These are phyloP conservation scores for Aspergillus sp. DNA, from an alignment of 2,329 filamentous ascomycete species.

Conservation along the genomic window DNA sequence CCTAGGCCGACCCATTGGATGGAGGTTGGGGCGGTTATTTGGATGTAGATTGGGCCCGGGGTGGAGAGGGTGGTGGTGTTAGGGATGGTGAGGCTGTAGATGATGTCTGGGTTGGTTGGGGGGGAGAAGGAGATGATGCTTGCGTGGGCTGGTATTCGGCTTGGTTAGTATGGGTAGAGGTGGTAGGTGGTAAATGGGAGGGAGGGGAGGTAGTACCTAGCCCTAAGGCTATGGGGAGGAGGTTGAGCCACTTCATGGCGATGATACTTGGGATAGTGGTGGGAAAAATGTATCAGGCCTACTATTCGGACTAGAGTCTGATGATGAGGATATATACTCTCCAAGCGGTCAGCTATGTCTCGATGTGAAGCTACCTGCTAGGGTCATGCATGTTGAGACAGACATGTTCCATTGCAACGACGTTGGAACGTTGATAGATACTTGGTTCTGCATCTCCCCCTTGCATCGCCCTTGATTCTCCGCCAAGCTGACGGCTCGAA, in stretches of 20 bases:
- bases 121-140: conserved; percentile 23
- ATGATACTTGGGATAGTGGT: background rate
- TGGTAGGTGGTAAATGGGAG: background rate
- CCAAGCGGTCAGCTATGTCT: no score
- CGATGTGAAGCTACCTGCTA: no score
- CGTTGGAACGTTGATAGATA: background rate
- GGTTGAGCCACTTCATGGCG: background rate
- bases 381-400: no score
- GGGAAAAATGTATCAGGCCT: no score
- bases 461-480: background rate
- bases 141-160: background rate
- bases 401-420: background rate
- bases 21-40: conserved; percentile 52
- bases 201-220: background rate
- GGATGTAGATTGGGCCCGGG: conserved; percentile 62
- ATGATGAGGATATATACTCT: no score
- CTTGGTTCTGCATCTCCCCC: background rate
- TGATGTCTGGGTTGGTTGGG: conserved; percentile 18
- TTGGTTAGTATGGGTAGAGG: background rate
- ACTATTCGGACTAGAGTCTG: no score
- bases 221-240: background rate
- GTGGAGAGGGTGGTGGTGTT: conserved; percentile 50
- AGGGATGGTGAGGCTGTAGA: conserved; percentile 59
- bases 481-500: background rate
- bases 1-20: conserved; percentile 60